Base-by-base conservation (phyloP, 805 yeast genomes). In the baker's yeast (Saccharomyces cerevisiae) region DNA sequence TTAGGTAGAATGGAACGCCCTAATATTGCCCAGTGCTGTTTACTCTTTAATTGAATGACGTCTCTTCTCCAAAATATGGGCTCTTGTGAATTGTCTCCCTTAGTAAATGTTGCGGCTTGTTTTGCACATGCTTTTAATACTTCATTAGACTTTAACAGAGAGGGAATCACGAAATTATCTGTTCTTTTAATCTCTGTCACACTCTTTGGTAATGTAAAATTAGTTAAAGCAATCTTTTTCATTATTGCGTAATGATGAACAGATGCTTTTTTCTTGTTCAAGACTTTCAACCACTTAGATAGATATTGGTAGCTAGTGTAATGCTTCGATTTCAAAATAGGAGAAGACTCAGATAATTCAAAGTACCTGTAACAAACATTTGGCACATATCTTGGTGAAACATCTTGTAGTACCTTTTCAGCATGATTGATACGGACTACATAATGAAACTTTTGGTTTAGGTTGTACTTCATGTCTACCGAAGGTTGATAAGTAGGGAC, bases 1-100 rank as follows among this genome's bases (percentile, higher is more conserved):
- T 13, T 53, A n/a, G 21, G 8, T 14, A 48, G 53, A 6, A 66
- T 32, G 1, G 63, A 50, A 46, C 69, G 53, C 0, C 70, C 70
- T 22, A 62, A 28, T n/a, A 61, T 56, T 4, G 55, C 51, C 70
- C 70, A 67, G 54, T 61, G 68, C 32, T 61, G 63, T 36, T 32
- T 50, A 46, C 66, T 59, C 51, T 62, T 65, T 30, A 66, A 46
- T 9, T 53, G 17, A 11, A 59, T 14, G 2, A 67, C 51, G 29
- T 60, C 62, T 13, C 47, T 49, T 48, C 56, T 61, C 60, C 62
- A 59, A 47, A 48, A 59, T 5, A 60, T 22, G 2, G 52, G 49
- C 47, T 57, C 57, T 28, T 26, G 26, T 43, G 30, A 27, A 9
- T 6, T 21, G 2, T 17, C 27, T 5, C 13, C 22, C n/a, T 30